Evolutionary conservation across 805 yeast genomes (phyloP).

Genomic region (Ascoidea rubescens): DNA sequence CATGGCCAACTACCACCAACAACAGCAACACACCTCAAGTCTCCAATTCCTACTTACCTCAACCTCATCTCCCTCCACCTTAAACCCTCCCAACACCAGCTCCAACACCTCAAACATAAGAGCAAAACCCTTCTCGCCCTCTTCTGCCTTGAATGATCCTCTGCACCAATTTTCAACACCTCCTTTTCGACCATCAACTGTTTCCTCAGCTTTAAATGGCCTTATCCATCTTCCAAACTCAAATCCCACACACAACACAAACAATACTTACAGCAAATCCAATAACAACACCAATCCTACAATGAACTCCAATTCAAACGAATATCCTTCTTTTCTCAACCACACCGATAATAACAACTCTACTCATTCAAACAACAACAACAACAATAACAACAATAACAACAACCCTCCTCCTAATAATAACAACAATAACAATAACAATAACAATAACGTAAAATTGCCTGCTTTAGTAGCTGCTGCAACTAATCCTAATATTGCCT

Average conservation of each 20-base stretch:
- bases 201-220: background rate
- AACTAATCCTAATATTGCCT: background rate
- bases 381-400: too few species aligned
- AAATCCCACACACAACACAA: too few species aligned
- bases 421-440: background rate
- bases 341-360: too few species aligned
- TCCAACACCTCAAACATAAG: background rate
- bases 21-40: constrained; percentile 3
- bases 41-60: background rate
- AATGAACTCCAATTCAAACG: too few species aligned
- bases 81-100: background rate
- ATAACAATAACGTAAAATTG: background rate
- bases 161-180: background rate
- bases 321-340: too few species aligned
- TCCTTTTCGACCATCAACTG: background rate
- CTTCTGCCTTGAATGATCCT: background rate
- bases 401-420: background rate
- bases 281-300: background rate
- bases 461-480: background rate
- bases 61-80: background rate
- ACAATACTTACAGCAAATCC: background rate
- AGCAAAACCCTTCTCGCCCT: background rate
- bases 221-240: too few species aligned
- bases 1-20: constrained; percentile 17
- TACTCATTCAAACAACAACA: background rate